Base-by-base conservation (phyloP, 257 asterid species). In the Jacaranda mimosifolia region DNA sequence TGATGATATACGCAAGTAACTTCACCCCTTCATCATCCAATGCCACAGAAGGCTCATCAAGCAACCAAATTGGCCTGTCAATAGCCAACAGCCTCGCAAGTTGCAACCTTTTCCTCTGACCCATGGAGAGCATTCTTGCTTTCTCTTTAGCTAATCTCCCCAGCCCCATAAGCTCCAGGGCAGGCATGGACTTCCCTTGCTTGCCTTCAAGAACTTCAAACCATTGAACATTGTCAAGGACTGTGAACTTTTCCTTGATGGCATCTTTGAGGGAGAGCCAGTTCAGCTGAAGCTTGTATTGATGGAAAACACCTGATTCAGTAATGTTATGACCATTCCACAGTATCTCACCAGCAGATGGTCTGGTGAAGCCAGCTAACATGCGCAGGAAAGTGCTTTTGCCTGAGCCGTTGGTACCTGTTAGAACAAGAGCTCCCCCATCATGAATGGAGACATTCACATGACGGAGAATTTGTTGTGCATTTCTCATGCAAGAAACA, bases 11-110 rank as follows among this genome's bases (percentile, higher is more conserved):
- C 77, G 90, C 97, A 0, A 94, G 90, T 55, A 94, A 36, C 73
- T 84, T 84, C 79, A 91, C 89, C 45, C 98, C 98, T 6, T 94
- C 98, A 4, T 62, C 87, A 49, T 94, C 98, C 82, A 92, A 70
- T 9, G 98, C 97, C 45, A 94, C 98, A 0, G 97, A 90, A 59
- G 97, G 98, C 80, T 92, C 98, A 74, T 94, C 98, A 1, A 94
- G 94, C 86, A 91, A 77, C 98, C 98, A 94, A 76, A 92, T 94
- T 0, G 92, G 97, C 62, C 97, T 83, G 77, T 92, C 98, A 15
- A 94, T 89, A 4, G 98, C 97, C 83, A 92, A 78, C 18, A 94
- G 52, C 83, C 98, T 85, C 0, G 97, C 97, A 5, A 94, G 92
- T 73, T 92, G 97, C 81, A 94, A 70, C 83, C 97, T 85, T 73